These are phyloP conservation scores for Xenoacremonium recifei DNA, from an alignment of 2,329 filamentous ascomycete genomes.

Conservation along the genomic window DNA sequence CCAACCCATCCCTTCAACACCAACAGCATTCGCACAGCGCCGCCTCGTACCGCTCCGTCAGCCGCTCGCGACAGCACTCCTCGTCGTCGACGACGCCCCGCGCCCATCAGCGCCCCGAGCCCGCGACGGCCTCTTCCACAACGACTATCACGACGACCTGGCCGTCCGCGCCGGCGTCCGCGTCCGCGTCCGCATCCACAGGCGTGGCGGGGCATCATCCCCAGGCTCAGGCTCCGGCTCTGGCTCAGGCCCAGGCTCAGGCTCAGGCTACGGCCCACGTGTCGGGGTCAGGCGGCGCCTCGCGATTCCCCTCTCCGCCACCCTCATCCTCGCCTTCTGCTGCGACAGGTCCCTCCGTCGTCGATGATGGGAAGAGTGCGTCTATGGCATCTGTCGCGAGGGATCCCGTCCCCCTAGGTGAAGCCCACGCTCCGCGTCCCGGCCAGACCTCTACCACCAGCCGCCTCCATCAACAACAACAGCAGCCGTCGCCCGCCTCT, in stretches of 20 bases:
- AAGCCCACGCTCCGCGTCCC: constrained; percentile 16
- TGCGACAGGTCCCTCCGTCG: constrained; percentile 33
- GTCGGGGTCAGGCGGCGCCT: constrained; percentile 39
- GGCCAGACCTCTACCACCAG: constrained; percentile 16
- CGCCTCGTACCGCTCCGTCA: constrained; percentile 27
- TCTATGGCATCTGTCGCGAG: constrained; percentile 48
- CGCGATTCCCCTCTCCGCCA: constrained; percentile 53
- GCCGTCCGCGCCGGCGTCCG: constrained; percentile 15
- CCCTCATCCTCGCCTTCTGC: constrained; percentile 51
- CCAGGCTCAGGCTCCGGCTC: too few species aligned
- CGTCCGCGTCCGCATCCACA: constrained; percentile 17
- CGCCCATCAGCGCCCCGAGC: constrained; percentile 19
- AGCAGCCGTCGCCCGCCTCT: constrained; percentile 36
- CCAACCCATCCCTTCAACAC: constrained; percentile 46
- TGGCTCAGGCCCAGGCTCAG: too few species aligned
- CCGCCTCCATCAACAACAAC: constrained; percentile 22
- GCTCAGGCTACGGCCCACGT: constrained; percentile 23
- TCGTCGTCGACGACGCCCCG: constrained; percentile 29
- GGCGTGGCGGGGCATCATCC: too few species aligned
- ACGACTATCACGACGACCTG: constrained; percentile 12
- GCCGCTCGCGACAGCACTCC: constrained; percentile 25
- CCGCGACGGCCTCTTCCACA: constrained; percentile 9
- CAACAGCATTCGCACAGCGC: constrained; percentile 41
- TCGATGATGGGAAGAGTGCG: constrained; percentile 41
- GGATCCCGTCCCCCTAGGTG: constrained; percentile 29